Base-by-base conservation (phyloP, 2,329 filamentous ascomycete genomes). In the Penicillium sumatraense region DNA sequence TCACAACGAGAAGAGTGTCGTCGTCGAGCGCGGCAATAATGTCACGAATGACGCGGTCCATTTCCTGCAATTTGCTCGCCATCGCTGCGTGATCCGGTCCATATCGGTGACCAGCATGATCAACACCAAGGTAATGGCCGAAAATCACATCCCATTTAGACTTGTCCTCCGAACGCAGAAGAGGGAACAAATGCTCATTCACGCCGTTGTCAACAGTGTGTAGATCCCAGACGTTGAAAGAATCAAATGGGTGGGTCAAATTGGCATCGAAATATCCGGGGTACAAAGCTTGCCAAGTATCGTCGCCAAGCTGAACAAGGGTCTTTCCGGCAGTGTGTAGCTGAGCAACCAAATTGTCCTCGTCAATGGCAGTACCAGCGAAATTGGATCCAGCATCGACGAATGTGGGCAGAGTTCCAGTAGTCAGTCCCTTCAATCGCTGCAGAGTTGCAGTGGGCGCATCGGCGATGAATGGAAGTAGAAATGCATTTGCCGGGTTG, bases 121-220 rank as follows among this genome's bases (percentile, higher is more conserved):
- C 95, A 20, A 99, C 95, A 5, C 95, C 95, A 36, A 99, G 82
- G 64, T 93, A 93, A 73, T 99, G 95, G 1, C 90, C 95, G 72
- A 99, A 89, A 31, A 97, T 83, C n/a, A 99, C 80, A 75, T 99
- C 93, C 95, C 95, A 99, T 53, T 89, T 83, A 5, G 78, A 82
- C 49, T 82, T 81, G 68, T 86, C 86, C 46, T 83, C 80, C 1
- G 84, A 73, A 46, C 87, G 81, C 59, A 99, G 75, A 2, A 98
- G 81, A 1, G 95, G 95, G 54, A 77, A 75, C 6, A 99, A 86
- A 74, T 98, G 90, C 64, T 96, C 89, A 11, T 88, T 89, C 21
- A 99, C 95, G 1, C 95, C 95, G 68, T 97, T 93, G 70, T 99
- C 95, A 2, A 99, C 90, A 0, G 95, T 98, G 72, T 98, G 92